Evolutionary conservation across 805 yeast species (phyloP), one percentile per base, ranked within the genome.

Genomic region (Myxozyma sirexii): DNA sequence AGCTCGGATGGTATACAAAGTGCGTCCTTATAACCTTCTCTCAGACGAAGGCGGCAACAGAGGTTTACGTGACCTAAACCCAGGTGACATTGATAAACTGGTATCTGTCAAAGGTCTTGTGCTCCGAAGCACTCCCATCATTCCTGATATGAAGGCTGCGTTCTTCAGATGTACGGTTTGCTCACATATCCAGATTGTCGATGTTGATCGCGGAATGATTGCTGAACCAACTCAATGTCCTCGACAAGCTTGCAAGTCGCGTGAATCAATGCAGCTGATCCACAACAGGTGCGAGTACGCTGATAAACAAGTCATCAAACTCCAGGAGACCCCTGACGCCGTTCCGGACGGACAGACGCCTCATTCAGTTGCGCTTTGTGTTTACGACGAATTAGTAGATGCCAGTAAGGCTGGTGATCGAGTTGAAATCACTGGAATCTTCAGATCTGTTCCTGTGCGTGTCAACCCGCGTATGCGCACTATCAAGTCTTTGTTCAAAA

Each of bases 341-440:
- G 96, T 93, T 15, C 99, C 99, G 3, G 98, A 89, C 75, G 99
- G 99, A 17, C 99, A 94, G 75, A 94, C 99, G 1, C 99, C 99
- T 1, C 99, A 94, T 74, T 87, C 97, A 13, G 89, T 94, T 49
- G 90, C 96, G 5, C 77, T 94, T 29, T 90, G 97, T 77, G 96
- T 90, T 0, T 94, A 93, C 71, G 99, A 94, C 74, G 98, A 94
- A 72, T 79, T 94, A 62, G 99, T 94, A 0, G 99, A 94, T 73
- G 81, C 88, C 55, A 88, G 96, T 69, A 83, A 96, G 68, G 97
- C 99, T 7, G 99, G 99, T 79, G 99, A 94, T 74, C 83, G 97
- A 60, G 82, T 94, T 48, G 97, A 93, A 73, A 96, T 92, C 19
- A 91, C 97, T 59, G 99, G 99, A 62, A 87, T 96, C 41, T 94